Percentiles rank a stretch among this genome's conserved stretches.
phyloP scores from a whole-genome alignment of 345 rosid genomes.

The Diplotaxis tenuifolia region DNA sequence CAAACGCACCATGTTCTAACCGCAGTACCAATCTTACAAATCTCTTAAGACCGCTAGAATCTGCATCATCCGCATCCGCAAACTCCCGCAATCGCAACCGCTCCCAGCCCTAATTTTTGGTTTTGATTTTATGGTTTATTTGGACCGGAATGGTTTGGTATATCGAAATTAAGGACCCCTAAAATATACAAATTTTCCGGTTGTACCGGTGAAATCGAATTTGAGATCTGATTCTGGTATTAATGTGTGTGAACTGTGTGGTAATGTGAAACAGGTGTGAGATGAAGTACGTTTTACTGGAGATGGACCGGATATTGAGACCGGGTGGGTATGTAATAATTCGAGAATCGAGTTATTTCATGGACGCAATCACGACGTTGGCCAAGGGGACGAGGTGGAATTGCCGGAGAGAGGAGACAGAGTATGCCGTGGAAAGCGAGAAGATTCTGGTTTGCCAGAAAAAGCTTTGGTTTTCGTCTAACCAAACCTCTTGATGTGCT shows the following conservation, averaged over 20 bases:
- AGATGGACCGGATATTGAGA: conserved; percentile 89
- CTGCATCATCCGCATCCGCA: no score
- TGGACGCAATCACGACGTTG: conserved; percentile 59
- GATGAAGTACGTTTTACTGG: conserved; percentile 74
- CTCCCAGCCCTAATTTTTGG: no score
- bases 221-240: neutral
- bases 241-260: neutral
- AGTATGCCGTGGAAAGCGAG: conserved; percentile 64
- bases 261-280: conserved; percentile 62
- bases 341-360: conserved; percentile 76
- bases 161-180: neutral
- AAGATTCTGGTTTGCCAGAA: conserved; percentile 86
- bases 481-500: conserved; percentile 26
- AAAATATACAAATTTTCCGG: no score
- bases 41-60: no score
- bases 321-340: conserved; percentile 72
- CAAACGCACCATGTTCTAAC: no score
- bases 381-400: conserved; percentile 87
- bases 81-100: no score
- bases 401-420: conserved; percentile 72
- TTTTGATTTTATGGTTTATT: neutral
- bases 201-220: neutral
- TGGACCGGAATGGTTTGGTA: neutral
- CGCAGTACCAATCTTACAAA: no score
- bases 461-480: conserved; percentile 74